Percentiles rank a stretch among this genome's conserved stretches.
Conservation (phyloP, 1,139 yeast genomes). For the Pichia sp. region DNA sequence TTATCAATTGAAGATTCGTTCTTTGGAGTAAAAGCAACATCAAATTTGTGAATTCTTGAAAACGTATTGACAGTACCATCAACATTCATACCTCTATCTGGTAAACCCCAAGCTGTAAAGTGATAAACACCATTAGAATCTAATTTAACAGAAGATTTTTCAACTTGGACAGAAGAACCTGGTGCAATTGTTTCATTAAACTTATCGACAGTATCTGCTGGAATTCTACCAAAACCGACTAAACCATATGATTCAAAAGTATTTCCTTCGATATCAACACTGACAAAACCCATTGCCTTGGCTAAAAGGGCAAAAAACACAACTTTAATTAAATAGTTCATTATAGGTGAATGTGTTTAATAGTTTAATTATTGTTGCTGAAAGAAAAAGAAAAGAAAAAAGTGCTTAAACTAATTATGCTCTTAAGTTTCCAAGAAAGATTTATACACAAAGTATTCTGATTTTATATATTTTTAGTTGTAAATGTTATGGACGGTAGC, state of each 20-base stretch:
- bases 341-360: too few relatives aligned
- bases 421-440: too few relatives aligned
- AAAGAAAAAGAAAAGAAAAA: too few relatives aligned
- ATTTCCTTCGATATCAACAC: slow-evolving; percentile 21
- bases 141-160: slow-evolving; percentile 14
- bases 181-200: slow-evolving; percentile 28
- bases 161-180: slow-evolving; percentile 27
- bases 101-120: slow-evolving; percentile 25
- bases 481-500: too few relatives aligned
- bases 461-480: too few relatives aligned
- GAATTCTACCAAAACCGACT: slow-evolving; percentile 25
- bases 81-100: slow-evolving; percentile 30
- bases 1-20: slow-evolving; percentile 20
- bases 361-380: too few relatives aligned
- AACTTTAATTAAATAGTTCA: slow-evolving; percentile 3
- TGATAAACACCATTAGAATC: slow-evolving; percentile 21
- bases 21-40: slow-evolving; percentile 22
- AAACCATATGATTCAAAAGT: slow-evolving; percentile 24
- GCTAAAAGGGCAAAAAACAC: slow-evolving; percentile 9
- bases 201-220: slow-evolving; percentile 25
- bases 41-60: slow-evolving; percentile 23
- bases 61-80: slow-evolving; percentile 26
- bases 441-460: too few relatives aligned
- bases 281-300: slow-evolving; percentile 14
- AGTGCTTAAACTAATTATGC: too few relatives aligned